These are phyloP conservation scores for Pleodorina starrii DNA, from an alignment of 139 green algal species.

Conservation along the genomic window DNA sequence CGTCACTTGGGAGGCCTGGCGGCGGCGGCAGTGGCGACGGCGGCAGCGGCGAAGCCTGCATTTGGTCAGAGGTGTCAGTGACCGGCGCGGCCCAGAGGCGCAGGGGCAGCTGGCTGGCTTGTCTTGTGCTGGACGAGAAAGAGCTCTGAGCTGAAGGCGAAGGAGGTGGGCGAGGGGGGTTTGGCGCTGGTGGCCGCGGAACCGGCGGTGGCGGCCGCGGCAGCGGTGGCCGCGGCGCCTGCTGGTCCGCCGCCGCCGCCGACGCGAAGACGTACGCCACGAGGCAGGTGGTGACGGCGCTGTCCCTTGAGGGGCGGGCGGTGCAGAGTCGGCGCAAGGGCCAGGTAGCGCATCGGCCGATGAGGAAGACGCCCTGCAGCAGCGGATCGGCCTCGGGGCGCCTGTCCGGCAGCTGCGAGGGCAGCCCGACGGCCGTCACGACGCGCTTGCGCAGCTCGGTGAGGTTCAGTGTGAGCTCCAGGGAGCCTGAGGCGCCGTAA, in stretches of 20 bases:
- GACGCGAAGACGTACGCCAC: conserved; percentile 1
- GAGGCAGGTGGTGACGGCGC: not conserved
- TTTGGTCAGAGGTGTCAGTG: too few species aligned
- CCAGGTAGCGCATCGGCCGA: not conserved
- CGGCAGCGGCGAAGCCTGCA: not conserved
- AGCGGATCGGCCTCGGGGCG: not conserved
- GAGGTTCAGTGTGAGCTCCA: conserved; percentile 1
- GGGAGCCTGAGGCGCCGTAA: not conserved
- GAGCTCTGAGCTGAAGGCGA: too few species aligned
- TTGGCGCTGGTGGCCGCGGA: not conserved
- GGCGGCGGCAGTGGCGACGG: not conserved
- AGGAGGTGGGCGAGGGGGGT: not conserved
- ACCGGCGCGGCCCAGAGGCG: too few species aligned
- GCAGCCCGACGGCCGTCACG: not conserved
- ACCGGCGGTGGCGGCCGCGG: not conserved
- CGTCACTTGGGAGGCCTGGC: too few species aligned
- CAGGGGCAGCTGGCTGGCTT: too few species aligned
- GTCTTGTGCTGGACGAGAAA: too few species aligned
- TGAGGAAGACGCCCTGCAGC: not conserved
- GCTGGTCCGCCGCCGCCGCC: too few species aligned
- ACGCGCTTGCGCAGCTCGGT: not conserved
- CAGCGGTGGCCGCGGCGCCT: not conserved
- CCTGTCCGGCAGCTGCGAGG: not conserved
- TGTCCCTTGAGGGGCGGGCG: not conserved
- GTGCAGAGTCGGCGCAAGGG: not conserved